These are phyloP conservation scores for Hyphopichia fennica DNA, from an alignment of 1,139 yeast genomes.

Conservation along the genomic window DNA sequence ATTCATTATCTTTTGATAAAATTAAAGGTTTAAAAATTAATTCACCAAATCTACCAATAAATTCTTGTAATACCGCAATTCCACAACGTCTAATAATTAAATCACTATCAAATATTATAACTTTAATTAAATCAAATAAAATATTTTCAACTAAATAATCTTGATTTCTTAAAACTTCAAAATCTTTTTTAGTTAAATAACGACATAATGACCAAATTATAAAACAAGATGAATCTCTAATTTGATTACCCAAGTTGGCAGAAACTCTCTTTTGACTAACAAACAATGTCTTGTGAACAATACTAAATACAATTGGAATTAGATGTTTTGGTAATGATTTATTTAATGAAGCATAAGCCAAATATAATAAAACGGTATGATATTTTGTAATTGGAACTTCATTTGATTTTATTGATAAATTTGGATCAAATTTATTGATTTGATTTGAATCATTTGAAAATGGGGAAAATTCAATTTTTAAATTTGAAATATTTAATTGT, in stretches of 20 bases:
- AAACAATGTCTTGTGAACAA: slow-evolving; percentile 47
- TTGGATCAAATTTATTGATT: slow-evolving; percentile 4
- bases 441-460: background rate
- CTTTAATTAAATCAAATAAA: slow-evolving; percentile 48
- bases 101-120: slow-evolving; percentile 70
- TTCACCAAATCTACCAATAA: slow-evolving; percentile 70
- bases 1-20: slow-evolving; percentile 7
- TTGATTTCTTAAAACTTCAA: slow-evolving; percentile 10
- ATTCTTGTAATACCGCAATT: slow-evolving; percentile 83
- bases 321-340: slow-evolving; percentile 26
- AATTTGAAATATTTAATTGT: slow-evolving; percentile 19
- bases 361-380: slow-evolving; percentile 36
- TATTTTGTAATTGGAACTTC: slow-evolving; percentile 26
- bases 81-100: slow-evolving; percentile 77
- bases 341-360: slow-evolving; percentile 35
- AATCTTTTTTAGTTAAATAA: slow-evolving; percentile 13
- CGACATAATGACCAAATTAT: slow-evolving; percentile 48
- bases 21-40: slow-evolving; percentile 17
- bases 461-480: slow-evolving; percentile 5
- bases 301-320: slow-evolving; percentile 24
- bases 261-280: slow-evolving; percentile 55
- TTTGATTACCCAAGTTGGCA: slow-evolving; percentile 59
- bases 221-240: slow-evolving; percentile 84
- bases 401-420: slow-evolving; percentile 19
- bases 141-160: slow-evolving; percentile 17